Base-by-base conservation (phyloP, 768 basidiomycete species). In the Rhizopogon vinicolor region DNA sequence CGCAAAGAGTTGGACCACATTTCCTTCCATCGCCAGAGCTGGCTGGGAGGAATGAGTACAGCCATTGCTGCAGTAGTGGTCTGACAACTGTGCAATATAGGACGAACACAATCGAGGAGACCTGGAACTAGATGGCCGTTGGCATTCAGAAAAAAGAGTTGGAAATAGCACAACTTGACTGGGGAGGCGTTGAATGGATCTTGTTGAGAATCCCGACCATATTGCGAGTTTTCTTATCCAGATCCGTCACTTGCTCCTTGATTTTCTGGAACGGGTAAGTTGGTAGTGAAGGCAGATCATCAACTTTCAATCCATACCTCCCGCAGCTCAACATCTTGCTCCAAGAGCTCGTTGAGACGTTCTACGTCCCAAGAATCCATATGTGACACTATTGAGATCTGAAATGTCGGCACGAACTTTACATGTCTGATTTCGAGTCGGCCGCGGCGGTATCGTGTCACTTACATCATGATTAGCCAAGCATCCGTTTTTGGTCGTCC, bases 1-100 rank as follows among this genome's bases (percentile, higher is more conserved):
- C 89, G 78, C 39, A 91, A 66, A 3, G 87, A 84, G 62, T 81
- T 83, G 1, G 80, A 77, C 89, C 89, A 91, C 82, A 88, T 82
- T 25, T 91, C 88, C 66, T 87, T 90, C 87, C 87, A 92, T 54
- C 83, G 77, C 90, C 90, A 92, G 58, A 89, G 84, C 59, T 91
- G 87, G 60, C 87, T 82, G 31, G 74, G 75, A 29, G 90, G 90
- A 25, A 90, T 74, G 33, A 85, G 74, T 5, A 63, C 69, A 6
- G 83, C 84, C n/a, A 93, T 70, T 1, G 75, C 73, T 22, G 73
- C 71, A 9, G 68, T 78, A 7, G 74, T 78, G 18, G 77, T 79
- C 54, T 72, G 73, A 60, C 84, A 91, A 59, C 78, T 79, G 10
- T 69, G 63, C 29, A 91, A 65, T 8, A 81, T 71, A 2, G 86